phyloP scores from a whole-genome alignment of 495 filamentous ascomycete species.

The Lophiostoma macrostomum region DNA sequence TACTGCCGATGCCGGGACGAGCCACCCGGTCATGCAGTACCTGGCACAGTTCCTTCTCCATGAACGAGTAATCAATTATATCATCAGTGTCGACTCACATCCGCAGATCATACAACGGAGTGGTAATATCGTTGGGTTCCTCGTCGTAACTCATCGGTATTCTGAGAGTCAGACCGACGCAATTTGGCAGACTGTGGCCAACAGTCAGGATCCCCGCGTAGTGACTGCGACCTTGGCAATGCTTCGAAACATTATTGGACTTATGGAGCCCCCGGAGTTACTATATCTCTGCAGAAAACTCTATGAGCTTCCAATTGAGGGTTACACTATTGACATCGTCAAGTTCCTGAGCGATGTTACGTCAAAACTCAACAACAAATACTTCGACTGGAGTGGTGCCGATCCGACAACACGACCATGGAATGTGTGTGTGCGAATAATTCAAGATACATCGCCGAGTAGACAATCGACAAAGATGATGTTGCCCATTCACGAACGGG shows the following conservation, averaged over 20 bases:
- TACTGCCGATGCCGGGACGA: conserved; percentile 37
- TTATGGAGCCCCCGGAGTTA: conserved; percentile 56
- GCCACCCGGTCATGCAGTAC: conserved; percentile 59
- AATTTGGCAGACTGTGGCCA: conserved; percentile 79
- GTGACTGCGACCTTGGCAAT: conserved; percentile 75
- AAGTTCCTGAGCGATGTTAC: conserved; percentile 25
- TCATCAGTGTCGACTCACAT: conserved; percentile 88
- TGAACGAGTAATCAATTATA: conserved; percentile 72
- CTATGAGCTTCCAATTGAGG: conserved; percentile 61
- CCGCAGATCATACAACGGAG: conserved; percentile 80
- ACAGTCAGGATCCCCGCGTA: conserved; percentile 80
- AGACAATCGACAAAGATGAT: conserved; percentile 17
- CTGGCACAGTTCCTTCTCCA: conserved; percentile 64
- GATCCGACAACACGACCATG: conserved; percentile 14
- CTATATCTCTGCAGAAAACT: conserved; percentile 75
- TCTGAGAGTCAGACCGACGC: conserved; percentile 68
- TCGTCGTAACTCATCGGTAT: conserved; percentile 78
- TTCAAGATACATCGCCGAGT: conserved; percentile 29
- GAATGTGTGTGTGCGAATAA: conserved; percentile 28
- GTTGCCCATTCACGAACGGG: conserved; percentile 19
- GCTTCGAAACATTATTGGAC: conserved; percentile 61
- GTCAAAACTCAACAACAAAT: conserved; percentile 25
- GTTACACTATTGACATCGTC: conserved; percentile 56
- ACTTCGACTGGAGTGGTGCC: conserved; percentile 22
- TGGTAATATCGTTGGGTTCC: conserved; percentile 80